Conservation (phyloP, 805 yeast species). For the Saccharomycopsis sp. region DNA sequence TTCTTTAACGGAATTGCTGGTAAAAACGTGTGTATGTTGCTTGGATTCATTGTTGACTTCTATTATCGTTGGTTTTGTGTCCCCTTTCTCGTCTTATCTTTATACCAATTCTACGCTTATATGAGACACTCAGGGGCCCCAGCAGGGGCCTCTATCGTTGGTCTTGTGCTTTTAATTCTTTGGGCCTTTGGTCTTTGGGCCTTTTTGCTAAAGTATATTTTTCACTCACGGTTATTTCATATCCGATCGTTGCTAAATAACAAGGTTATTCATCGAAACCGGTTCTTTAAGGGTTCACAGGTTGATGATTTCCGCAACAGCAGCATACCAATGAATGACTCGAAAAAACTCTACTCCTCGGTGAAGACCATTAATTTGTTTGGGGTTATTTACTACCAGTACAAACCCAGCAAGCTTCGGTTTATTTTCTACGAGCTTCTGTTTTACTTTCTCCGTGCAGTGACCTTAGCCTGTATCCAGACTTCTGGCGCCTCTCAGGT, state of each 20-base stretch:
- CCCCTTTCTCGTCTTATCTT: conserved; percentile 39
- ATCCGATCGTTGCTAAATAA: conserved; percentile 1
- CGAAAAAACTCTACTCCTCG: conserved; percentile 38
- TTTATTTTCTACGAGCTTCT: conserved; percentile 35
- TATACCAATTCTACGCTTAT: conserved; percentile 22
- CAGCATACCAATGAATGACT: conserved; percentile 18
- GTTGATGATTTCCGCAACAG: conserved; percentile 14
- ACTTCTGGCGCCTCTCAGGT: conserved; percentile 40
- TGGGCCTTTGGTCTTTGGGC: conserved; percentile 31
- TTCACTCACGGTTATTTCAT: conserved; percentile 10
- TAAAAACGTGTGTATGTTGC: conserved; percentile 25
- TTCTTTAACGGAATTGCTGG: conserved; percentile 18
- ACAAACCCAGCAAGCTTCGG: conserved; percentile 36
- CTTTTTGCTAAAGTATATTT: conserved; percentile 31
- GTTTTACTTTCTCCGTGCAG: conserved; percentile 31
- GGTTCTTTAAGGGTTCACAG: conserved; percentile 1
- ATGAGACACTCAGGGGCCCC: not conserved
- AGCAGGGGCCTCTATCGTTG: conserved; percentile 23
- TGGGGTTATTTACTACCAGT: conserved; percentile 39
- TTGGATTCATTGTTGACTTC: conserved; percentile 32
- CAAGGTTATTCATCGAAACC: conserved; percentile 5
- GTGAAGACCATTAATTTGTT: conserved; percentile 40
- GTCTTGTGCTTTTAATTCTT: conserved; percentile 30
- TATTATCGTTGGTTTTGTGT: conserved; percentile 34
- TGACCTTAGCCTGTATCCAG: conserved; percentile 41